Conservation (phyloP, 2,329 filamentous ascomycete species). For the Hymenoscyphus repandus region DNA sequence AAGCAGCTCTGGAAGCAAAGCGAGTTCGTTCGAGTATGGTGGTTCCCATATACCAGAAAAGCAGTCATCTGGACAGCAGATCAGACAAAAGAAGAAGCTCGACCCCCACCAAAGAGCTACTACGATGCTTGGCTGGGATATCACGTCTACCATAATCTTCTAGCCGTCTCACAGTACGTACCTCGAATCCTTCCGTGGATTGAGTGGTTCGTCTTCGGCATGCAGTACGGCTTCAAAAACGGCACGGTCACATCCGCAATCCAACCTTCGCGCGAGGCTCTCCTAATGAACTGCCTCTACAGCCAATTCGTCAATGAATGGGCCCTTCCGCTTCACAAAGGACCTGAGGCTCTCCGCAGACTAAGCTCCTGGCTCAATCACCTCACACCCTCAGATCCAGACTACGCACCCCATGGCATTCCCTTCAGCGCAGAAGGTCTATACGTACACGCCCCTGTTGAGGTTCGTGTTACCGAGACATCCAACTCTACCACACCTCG, state of each 20-base stretch:
- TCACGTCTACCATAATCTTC: constrained; percentile 85
- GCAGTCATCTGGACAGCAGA: constrained; percentile 89
- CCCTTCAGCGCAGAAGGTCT: constrained; percentile 75
- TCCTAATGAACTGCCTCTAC: constrained; percentile 96
- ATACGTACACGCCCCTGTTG: constrained; percentile 84
- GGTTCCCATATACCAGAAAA: constrained; percentile 87
- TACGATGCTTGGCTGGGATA: constrained; percentile 81
- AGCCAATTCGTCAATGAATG: constrained; percentile 99
- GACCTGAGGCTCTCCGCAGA: constrained; percentile 79
- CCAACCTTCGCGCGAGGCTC: constrained; percentile 71
- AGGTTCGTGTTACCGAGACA: constrained; percentile 81
- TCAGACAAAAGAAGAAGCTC: constrained; percentile 59
- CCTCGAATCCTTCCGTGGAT: constrained; percentile 80
- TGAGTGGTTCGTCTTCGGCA: constrained; percentile 94
- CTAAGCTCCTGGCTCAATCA: constrained; percentile 80
- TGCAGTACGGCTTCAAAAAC: constrained; percentile 89
- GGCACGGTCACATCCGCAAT: constrained; percentile 66
- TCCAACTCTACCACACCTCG: constrained; percentile 38
- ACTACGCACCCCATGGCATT: constrained; percentile 62
- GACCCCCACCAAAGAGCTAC: constrained; percentile 58
- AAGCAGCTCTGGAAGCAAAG: constrained; percentile 72
- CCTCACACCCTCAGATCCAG: constrained; percentile 54
- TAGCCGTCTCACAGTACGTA: constrained; percentile 72
- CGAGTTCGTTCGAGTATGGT: constrained; percentile 95
- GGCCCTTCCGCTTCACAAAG: constrained; percentile 81